Evolutionary conservation across 2,329 filamentous ascomycete genomes (phyloP).

Genomic region (Epichloe sibirici): DNA sequence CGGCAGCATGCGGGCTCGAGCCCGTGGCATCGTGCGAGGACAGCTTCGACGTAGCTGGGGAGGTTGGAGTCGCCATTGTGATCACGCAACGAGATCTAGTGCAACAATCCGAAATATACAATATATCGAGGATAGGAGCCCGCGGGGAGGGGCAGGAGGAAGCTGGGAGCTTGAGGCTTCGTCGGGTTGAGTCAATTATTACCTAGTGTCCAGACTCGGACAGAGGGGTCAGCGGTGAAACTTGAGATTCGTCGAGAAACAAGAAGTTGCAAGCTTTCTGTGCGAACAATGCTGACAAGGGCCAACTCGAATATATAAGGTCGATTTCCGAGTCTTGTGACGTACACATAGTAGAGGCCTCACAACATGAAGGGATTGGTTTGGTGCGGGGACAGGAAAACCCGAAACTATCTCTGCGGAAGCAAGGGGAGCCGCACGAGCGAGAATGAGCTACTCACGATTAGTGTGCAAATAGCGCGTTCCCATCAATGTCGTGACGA

Average conservation of each 20-base stretch:
- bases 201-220: background rate
- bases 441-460: background rate
- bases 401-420: background rate
- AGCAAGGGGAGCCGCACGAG: background rate
- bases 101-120: background rate
- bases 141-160: background rate
- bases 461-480: background rate
- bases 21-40: conserved; percentile 36
- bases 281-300: no score
- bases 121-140: background rate
- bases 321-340: no score
- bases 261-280: background rate
- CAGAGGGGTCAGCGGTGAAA: conserved; percentile 1
- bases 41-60: conserved; percentile 21
- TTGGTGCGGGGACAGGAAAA: background rate
- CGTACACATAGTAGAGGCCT: no score
- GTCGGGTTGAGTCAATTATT: conserved; percentile 1
- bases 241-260: background rate
- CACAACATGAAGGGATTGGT: no score
- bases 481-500: background rate
- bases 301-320: no score
- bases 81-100: background rate
- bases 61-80: conserved; percentile 17
- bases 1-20: conserved; percentile 37
- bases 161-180: background rate